phyloP scores from a whole-genome alignment of 163 green algal genomes.

The Trebouxiophyceae sp. region DNA sequence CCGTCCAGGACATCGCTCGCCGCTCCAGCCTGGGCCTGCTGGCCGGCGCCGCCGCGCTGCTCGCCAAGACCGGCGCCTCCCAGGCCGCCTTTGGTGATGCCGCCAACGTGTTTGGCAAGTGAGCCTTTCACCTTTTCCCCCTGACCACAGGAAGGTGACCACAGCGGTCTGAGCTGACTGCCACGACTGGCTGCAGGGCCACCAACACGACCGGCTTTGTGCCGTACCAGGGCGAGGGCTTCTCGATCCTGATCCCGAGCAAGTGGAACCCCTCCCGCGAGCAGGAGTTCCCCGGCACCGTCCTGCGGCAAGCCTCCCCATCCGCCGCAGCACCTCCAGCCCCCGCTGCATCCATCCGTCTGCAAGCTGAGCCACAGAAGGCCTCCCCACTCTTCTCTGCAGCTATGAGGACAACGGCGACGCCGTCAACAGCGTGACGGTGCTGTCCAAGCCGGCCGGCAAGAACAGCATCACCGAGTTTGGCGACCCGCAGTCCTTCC shows the following conservation, averaged over 20 bases:
- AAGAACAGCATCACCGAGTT: constrained; percentile 79
- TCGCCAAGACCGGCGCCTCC: constrained; percentile 42
- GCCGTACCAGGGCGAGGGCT: constrained; percentile 87
- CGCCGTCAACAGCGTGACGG: constrained; percentile 73
- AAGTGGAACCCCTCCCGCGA: constrained; percentile 98
- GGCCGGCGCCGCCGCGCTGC: constrained; percentile 55
- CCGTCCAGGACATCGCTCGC: constrained; percentile 4
- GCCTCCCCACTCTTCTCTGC: constrained; percentile 3
- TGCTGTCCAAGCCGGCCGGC: constrained; percentile 65
- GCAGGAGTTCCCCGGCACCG: constrained; percentile 65
- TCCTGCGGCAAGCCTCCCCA: no score
- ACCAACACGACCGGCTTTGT: constrained; percentile 89
- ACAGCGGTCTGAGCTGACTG: no score
- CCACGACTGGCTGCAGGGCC: no score
- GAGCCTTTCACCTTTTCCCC: not conserved
- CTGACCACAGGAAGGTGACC: no score
- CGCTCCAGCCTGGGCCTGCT: constrained; percentile 26
- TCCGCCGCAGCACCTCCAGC: no score
- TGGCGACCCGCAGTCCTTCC: constrained; percentile 77
- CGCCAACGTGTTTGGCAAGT: constrained; percentile 74
- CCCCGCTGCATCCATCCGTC: no score
- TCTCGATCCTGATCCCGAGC: constrained; percentile 78
- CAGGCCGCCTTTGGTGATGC: constrained; percentile 83
- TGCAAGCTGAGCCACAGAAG: no score
- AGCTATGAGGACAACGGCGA: constrained; percentile 98